phyloP scores from a whole-genome alignment of 768 basidiomycete genomes.

The Hygrophoropsis aurantiaca region DNA sequence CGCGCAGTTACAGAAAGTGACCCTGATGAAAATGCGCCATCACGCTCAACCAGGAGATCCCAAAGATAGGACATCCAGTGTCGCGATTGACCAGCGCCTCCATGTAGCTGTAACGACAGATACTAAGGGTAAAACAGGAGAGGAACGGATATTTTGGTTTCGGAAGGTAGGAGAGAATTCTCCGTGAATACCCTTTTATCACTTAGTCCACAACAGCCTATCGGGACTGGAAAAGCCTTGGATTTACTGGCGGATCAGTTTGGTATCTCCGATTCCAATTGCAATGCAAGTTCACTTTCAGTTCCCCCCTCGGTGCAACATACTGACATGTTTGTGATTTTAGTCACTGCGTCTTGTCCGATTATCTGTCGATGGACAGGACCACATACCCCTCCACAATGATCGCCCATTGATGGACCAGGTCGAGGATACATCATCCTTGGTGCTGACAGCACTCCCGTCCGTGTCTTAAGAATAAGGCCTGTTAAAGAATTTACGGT shows the following conservation, averaged over 20 bases:
- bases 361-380: constrained; percentile 22
- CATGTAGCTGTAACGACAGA: constrained; percentile 48
- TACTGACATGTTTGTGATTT: constrained; percentile 34
- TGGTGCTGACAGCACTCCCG: constrained; percentile 14
- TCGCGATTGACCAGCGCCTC: constrained; percentile 56
- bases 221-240: constrained; percentile 59
- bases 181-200: constrained; percentile 5
- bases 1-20: constrained; percentile 55
- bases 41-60: constrained; percentile 63
- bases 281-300: constrained; percentile 11
- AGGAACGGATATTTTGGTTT: constrained; percentile 64
- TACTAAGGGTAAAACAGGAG: constrained; percentile 21
- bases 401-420: constrained; percentile 49
- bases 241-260: constrained; percentile 46
- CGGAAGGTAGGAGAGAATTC: constrained; percentile 50
- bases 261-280: constrained; percentile 9
- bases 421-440: constrained; percentile 50
- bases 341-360: constrained; percentile 46
- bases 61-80: constrained; percentile 46
- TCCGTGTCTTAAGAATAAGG: too few relatives aligned
- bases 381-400: constrained; percentile 40
- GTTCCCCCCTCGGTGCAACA: too few relatives aligned
- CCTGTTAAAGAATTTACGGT: too few relatives aligned
- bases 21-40: constrained; percentile 76
- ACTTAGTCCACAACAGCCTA: constrained; percentile 36